Percentiles rank a stretch among this genome's conserved stretches.
Evolutionary conservation across 805 yeast genomes (phyloP).

Genomic region (Jamesozyma spencerorum): DNA sequence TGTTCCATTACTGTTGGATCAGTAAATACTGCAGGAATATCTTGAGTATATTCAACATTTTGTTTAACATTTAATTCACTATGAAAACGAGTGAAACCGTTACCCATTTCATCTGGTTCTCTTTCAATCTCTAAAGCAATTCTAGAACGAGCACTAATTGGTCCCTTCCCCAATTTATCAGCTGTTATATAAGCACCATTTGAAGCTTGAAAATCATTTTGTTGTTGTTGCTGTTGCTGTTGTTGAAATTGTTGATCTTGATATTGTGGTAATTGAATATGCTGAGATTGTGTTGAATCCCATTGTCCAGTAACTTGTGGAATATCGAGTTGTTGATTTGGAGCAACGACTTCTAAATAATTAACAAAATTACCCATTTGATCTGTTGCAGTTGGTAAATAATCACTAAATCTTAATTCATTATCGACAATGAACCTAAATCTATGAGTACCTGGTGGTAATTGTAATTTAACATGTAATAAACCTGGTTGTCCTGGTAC

Average conservation of each 20-base stretch:
- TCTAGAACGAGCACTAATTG: slow-evolving; percentile 40
- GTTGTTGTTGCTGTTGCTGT: slow-evolving; percentile 7
- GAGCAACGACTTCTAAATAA: slow-evolving; percentile 63
- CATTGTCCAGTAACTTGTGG: slow-evolving; percentile 5
- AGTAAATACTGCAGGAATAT: slow-evolving; percentile 74
- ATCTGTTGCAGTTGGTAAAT: slow-evolving; percentile 92
- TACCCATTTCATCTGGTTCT: slow-evolving; percentile 61
- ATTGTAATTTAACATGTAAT: slow-evolving; percentile 59
- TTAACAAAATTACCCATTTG: slow-evolving; percentile 94
- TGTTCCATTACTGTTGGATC: slow-evolving; percentile 85
- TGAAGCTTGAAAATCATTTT: slow-evolving; percentile 3
- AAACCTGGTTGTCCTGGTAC: slow-evolving; percentile 28
- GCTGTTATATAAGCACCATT: no score
- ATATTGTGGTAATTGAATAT: slow-evolving; percentile 12
- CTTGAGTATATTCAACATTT: slow-evolving; percentile 42
- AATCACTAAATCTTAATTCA: slow-evolving; percentile 80
- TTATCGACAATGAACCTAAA: slow-evolving; percentile 91
- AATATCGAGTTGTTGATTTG: slow-evolving; percentile 28
- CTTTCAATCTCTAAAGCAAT: slow-evolving; percentile 34
- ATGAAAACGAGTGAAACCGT: slow-evolving; percentile 69
- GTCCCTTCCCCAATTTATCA: slow-evolving; percentile 5
- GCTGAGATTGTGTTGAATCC: slow-evolving; percentile 8
- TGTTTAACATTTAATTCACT: slow-evolving; percentile 39
- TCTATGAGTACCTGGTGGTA: slow-evolving; percentile 87
- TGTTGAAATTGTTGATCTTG: slow-evolving; percentile 6